Base-by-base conservation (phyloP, 2,329 filamentous ascomycete genomes). In the Arachnopeziza araneosa region DNA sequence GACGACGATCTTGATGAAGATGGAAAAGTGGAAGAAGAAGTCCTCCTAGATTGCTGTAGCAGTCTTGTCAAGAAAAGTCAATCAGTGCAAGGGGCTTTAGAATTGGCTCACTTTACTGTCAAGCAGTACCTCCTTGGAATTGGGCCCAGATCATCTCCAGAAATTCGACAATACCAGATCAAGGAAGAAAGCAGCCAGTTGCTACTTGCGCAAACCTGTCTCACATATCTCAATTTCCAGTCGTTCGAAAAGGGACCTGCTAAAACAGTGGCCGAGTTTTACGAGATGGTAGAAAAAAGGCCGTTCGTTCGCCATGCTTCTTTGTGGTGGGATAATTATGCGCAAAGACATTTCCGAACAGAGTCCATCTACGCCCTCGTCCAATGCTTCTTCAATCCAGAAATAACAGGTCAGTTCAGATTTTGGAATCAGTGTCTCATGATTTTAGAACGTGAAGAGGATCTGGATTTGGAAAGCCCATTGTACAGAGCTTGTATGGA, bases 41-140 rank as follows among this genome's bases (percentile, higher is more conserved):
- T 54, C 5, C 59, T 66, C 22, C 54, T 67, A 6, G 51, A 50
- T n/a, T 58, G 53, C 7, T 67, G 64, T 48, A 61, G 67, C 56
- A 68, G 66, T 54, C 56, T 68, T 19, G 55, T 67, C 10, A 52
- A 63, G 26, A 56, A 22, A 48, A 62, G 53, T 9, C 12, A 54
- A 6, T 5, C 26, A 55, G 54, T 53, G 23, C 3, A 56, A 1
- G 19, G 30, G 2, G 22, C 22, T 50, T 24, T 67, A 17, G 62
- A 67, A 52, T 36, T 67, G 8, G 63, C 66, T 26, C 66, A 67
- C 55, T 68, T 67, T 52, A 67, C 63, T 21, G 66, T 68, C 30
- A 50, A 65, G 48, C 63, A 67, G 52, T 68, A 61, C 54, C 56
- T 68, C 14, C 55, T 57, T 9, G 55, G 8, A 3, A 57, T 57